A percentile compares a stretch with the other conserved stretches of the same genome.
Conservation (phyloP, 139 green algal genomes). For the Coelastrella sp. region DNA sequence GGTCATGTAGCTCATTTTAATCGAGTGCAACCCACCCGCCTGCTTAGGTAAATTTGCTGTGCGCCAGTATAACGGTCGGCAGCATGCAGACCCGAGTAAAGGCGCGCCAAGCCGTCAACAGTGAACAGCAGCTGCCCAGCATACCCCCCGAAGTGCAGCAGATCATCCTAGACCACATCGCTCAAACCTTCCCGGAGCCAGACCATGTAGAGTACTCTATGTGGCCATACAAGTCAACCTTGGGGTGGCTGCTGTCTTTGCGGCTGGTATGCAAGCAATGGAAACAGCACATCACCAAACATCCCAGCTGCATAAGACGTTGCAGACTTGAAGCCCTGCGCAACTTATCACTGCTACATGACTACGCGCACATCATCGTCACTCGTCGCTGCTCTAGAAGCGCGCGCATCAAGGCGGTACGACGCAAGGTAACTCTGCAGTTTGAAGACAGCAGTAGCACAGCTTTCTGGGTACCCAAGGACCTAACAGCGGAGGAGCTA, state of each 20-base stretch:
- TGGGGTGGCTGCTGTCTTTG: slow-evolving; percentile 27
- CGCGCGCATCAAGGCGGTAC: neutral
- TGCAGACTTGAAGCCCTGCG: slow-evolving; percentile 5
- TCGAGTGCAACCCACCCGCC: too few relatives aligned
- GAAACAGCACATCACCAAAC: neutral
- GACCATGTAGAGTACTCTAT: slow-evolving; percentile 2
- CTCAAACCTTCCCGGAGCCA: neutral
- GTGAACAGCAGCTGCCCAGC: neutral
- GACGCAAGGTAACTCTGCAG: neutral
- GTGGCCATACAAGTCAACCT: slow-evolving; percentile 21
- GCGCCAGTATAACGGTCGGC: too few relatives aligned
- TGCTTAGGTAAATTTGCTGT: too few relatives aligned
- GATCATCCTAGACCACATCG: neutral
- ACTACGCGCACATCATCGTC: slow-evolving; percentile 19
- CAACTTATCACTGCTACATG: slow-evolving; percentile 23
- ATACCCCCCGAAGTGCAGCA: neutral
- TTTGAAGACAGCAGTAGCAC: slow-evolving; percentile 1
- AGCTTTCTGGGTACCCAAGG: neutral
- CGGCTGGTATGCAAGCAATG: slow-evolving; percentile 6
- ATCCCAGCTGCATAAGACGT: neutral
- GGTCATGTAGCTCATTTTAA: too few relatives aligned
- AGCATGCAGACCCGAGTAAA: too few relatives aligned
- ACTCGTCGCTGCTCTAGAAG: neutral
- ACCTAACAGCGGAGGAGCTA: neutral
- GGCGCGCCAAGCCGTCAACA: too few relatives aligned